phyloP scores from a whole-genome alignment of 768 basidiomycete species.

The Xerocomellus chrysenteron region DNA sequence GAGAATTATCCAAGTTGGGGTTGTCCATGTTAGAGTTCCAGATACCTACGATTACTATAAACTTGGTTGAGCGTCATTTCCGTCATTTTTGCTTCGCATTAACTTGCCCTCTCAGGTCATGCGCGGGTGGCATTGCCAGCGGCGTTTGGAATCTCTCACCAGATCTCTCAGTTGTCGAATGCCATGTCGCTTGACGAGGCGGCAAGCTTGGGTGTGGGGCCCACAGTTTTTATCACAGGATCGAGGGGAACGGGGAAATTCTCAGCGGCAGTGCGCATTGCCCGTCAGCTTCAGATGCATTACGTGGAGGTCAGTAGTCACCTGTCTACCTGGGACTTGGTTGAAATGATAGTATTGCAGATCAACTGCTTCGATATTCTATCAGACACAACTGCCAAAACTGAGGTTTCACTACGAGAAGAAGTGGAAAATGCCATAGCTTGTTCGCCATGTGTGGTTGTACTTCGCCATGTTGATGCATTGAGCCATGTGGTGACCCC shows the following conservation, averaged over 20 bases:
- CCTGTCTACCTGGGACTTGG: not conserved
- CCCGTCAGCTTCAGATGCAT: slow-evolving; percentile 70
- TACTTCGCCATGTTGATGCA: slow-evolving; percentile 81
- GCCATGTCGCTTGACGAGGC: slow-evolving; percentile 60
- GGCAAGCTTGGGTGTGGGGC: slow-evolving; percentile 57
- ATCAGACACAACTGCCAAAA: slow-evolving; percentile 74
- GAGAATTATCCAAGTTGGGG: slow-evolving; percentile 74
- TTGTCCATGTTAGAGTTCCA: slow-evolving; percentile 66
- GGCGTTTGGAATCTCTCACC: slow-evolving; percentile 38
- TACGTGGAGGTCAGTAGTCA: slow-evolving; percentile 59
- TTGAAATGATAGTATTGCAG: slow-evolving; percentile 39
- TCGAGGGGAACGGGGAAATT: slow-evolving; percentile 81
- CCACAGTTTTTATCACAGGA: slow-evolving; percentile 79
- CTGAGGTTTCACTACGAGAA: slow-evolving; percentile 68
- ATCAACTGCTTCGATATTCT: slow-evolving; percentile 83
- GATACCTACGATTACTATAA: slow-evolving; percentile 49
- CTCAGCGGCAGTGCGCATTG: slow-evolving; percentile 54
- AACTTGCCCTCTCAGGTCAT: slow-evolving; percentile 23
- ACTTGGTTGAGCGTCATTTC: slow-evolving; percentile 41
- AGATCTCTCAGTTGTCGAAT: slow-evolving; percentile 55
- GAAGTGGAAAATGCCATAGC: slow-evolving; percentile 73
- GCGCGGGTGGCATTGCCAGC: not conserved
- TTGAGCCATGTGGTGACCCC: slow-evolving; percentile 60
- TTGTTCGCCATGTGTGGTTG: slow-evolving; percentile 82
- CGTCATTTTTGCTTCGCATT: not conserved